These are phyloP conservation scores for Primulina tabacum DNA, from an alignment of 257 asterid species.

Conservation along the genomic window DNA sequence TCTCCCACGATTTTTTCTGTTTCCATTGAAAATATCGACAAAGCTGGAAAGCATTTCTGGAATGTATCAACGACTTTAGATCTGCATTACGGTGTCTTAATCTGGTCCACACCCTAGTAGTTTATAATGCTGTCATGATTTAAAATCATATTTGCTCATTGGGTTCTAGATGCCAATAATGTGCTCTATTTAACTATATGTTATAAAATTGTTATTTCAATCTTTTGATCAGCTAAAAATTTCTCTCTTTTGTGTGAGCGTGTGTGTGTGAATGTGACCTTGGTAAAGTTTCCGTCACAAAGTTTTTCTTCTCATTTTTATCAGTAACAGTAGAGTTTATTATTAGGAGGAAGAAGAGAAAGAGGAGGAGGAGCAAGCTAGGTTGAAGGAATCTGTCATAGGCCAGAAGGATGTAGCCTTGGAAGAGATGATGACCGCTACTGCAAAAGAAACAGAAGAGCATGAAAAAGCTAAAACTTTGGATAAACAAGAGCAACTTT, in stretches of 20 bases:
- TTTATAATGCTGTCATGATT: background rate
- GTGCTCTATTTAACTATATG: background rate
- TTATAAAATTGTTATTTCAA: background rate
- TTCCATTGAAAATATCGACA: background rate
- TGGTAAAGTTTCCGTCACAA: background rate
- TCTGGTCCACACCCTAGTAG: background rate
- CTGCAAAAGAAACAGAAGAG: slow-evolving; percentile 64
- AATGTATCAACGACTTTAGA: slow-evolving; percentile 17
- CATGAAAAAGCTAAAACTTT: slow-evolving; percentile 45
- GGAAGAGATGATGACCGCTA: slow-evolving; percentile 77
- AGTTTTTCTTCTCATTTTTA: background rate
- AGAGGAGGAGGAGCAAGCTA: slow-evolving; percentile 79
- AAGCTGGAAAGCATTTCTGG: background rate
- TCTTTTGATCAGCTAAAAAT: background rate
- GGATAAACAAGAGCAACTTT: slow-evolving; percentile 92
- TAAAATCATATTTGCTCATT: background rate
- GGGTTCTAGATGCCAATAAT: background rate
- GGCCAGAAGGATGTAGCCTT: slow-evolving; percentile 83
- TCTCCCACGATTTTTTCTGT: slow-evolving; percentile 1
- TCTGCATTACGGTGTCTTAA: slow-evolving; percentile 11
- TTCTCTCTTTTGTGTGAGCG: slow-evolving; percentile 1
- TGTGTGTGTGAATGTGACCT: background rate
- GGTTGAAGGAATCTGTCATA: slow-evolving; percentile 60
- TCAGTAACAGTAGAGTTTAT: slow-evolving; percentile 28
- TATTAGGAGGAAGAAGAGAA: slow-evolving; percentile 89